phyloP scores from a whole-genome alignment of 2,329 filamentous ascomycete species.

The Exophiala mesophila region DNA sequence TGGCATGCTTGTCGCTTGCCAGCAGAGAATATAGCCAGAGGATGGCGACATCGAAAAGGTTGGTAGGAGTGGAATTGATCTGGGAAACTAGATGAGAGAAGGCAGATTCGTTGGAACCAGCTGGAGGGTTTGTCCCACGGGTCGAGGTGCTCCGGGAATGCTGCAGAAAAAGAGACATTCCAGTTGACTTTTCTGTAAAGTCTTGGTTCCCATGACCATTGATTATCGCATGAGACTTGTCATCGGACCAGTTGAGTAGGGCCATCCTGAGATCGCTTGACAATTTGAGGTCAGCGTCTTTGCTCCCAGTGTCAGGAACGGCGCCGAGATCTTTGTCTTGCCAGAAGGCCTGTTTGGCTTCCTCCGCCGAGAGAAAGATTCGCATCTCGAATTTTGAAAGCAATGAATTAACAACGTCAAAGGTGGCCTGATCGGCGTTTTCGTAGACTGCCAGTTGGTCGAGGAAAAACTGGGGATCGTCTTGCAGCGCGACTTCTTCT shows the following conservation, averaged over 20 bases:
- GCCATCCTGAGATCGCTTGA: constrained; percentile 43
- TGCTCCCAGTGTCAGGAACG: not conserved
- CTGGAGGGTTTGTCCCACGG: constrained; percentile 36
- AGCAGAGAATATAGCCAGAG: constrained; percentile 51
- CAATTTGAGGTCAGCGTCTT: constrained; percentile 29
- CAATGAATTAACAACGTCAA: constrained; percentile 49
- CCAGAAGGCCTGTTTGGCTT: constrained; percentile 31
- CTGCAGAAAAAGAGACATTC: constrained; percentile 52
- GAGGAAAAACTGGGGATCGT: constrained; percentile 51
- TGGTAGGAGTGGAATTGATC: constrained; percentile 45
- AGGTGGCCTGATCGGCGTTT: constrained; percentile 55
- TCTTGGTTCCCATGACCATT: constrained; percentile 47
- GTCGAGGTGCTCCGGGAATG: constrained; percentile 46
- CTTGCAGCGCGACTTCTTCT: constrained; percentile 46
- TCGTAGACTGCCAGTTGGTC: constrained; percentile 50
- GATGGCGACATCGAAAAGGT: constrained; percentile 49
- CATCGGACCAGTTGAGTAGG: constrained; percentile 42
- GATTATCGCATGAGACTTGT: constrained; percentile 40
- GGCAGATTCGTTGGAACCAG: constrained; percentile 36
- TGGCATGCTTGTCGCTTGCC: constrained; percentile 1
- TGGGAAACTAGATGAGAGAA: constrained; percentile 38
- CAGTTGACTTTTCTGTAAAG: constrained; percentile 44
- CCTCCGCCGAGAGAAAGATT: constrained; percentile 25
- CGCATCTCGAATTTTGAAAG: constrained; percentile 50
- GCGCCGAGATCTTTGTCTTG: not conserved